phyloP scores from a whole-genome alignment of 1,139 yeast species.

The Protomyces inundatus region DNA sequence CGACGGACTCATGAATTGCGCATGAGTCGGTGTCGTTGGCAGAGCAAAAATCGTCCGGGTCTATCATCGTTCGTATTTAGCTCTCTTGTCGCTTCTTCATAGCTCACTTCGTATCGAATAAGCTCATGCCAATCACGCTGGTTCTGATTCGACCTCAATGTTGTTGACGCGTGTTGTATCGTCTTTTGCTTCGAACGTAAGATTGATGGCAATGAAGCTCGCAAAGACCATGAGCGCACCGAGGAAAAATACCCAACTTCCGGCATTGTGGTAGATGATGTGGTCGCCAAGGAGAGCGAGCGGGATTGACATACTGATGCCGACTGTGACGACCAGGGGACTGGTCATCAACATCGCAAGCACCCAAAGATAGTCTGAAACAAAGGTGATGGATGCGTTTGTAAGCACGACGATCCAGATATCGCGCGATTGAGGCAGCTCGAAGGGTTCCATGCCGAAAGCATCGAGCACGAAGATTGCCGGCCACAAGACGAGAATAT shows the following conservation, averaged over 20 bases:
- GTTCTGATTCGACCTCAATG: too few species aligned
- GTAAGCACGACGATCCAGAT: slow-evolving; percentile 53
- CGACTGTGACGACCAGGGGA: slow-evolving; percentile 92
- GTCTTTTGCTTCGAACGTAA: slow-evolving; percentile 42
- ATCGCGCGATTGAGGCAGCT: slow-evolving; percentile 54
- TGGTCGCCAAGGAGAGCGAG: slow-evolving; percentile 90
- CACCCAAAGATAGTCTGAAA: slow-evolving; percentile 94
- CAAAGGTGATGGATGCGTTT: slow-evolving; percentile 71
- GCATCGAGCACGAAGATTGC: slow-evolving; percentile 59
- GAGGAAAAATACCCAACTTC: slow-evolving; percentile 58
- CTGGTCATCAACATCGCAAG: slow-evolving; percentile 87
- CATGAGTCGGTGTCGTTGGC: too few species aligned
- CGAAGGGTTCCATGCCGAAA: slow-evolving; percentile 62
- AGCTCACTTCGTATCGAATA: too few species aligned
- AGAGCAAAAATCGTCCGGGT: too few species aligned
- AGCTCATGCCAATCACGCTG: too few species aligned
- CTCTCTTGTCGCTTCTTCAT: too few species aligned
- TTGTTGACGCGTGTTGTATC: not conserved
- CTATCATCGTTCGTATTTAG: too few species aligned
- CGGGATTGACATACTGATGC: slow-evolving; percentile 87
- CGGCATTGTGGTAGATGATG: slow-evolving; percentile 57
- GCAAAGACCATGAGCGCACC: slow-evolving; percentile 78
- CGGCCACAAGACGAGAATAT: slow-evolving; percentile 78
- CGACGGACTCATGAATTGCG: too few species aligned
- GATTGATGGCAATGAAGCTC: slow-evolving; percentile 76